Conservation (phyloP, 768 basidiomycete genomes). For the Imleria badia region DNA sequence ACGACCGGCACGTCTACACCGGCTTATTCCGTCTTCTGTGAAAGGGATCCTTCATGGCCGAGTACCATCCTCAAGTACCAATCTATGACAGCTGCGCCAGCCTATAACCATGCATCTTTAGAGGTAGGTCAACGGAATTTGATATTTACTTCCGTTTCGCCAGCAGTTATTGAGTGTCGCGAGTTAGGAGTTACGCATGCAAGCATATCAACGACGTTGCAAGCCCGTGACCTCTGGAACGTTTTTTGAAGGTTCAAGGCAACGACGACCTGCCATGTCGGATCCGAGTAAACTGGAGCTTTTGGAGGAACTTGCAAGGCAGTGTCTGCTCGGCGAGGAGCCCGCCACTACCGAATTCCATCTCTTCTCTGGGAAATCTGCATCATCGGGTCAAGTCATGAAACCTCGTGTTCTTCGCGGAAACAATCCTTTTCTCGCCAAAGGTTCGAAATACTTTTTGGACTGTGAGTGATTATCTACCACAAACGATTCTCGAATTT, state of each 20-base stretch:
- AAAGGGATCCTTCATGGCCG: conserved; percentile 59
- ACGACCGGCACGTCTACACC: conserved; percentile 70
- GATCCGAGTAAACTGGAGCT: conserved; percentile 8
- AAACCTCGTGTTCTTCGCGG: conserved; percentile 26
- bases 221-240: too few species aligned
- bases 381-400: conserved; percentile 3
- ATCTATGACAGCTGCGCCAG: conserved; percentile 75
- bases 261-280: conserved; percentile 25
- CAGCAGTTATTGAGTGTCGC: neutral
- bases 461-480: conserved; percentile 15
- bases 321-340: conserved; percentile 27
- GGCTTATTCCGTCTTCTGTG: conserved; percentile 51
- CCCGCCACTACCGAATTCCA: conserved; percentile 34
- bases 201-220: conserved; percentile 74
- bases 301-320: conserved; percentile 23
- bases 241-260: too few species aligned
- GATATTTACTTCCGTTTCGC: neutral
- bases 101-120: conserved; percentile 74
- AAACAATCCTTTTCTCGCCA: conserved; percentile 27
- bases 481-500: neutral
- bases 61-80: conserved; percentile 66
- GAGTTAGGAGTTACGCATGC: conserved; percentile 63
- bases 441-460: conserved; percentile 30
- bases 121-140: conserved; percentile 53
- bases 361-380: conserved; percentile 25